Base-by-base conservation (phyloP, 257 asterid genomes). In the Ehretia macrophylla region DNA sequence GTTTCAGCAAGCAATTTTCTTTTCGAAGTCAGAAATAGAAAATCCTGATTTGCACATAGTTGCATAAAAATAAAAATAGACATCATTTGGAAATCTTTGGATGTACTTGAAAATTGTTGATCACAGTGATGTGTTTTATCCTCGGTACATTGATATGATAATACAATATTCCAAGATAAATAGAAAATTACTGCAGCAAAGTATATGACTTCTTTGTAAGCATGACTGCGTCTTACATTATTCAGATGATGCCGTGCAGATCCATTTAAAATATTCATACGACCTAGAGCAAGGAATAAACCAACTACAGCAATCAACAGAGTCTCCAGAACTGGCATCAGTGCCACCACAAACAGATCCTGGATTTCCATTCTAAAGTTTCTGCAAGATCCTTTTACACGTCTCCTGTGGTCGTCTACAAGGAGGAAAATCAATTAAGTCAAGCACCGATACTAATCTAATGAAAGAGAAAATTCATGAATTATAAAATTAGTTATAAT, bases 181-280 rank as follows among this genome's bases (percentile, higher is more conserved):
- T n/a, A 37, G 10, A 5, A 5, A 39, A 32, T 4, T 18, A 60
- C 8, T 14, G 19, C 35, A 1, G 35, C 3, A 27, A 27, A 27
- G 4, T 1, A 27, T 27, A 6, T 6, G 35, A 27, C 35, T 27
- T 27, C 6, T 27, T 6, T 3, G 35, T 27, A 27, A 27, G 35
- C 35, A 20, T 56, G 39, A 37, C 16, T 32, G 38, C 10, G 58
- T 32, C 76, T 77, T 69, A 73, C 83, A 21, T 77, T 63, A 56
- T 77, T 77, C 57, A 77, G 60, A 61, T 77, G 79, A 51, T 77
- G 77, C 32, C 77, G 67, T 1, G 77, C 77, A 17, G 54, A 45
- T 61, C 72, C 63, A 38, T 55, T 47, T 71, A 77, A 58, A 56
- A 77, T 62, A 56, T 57, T 69, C n/a, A 72, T 42, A 32, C 54